Evolutionary conservation across 2,329 filamentous ascomycete species (phyloP), one percentile per base, ranked within the genome.

Genomic region (Colletotrichum theobromicola): DNA sequence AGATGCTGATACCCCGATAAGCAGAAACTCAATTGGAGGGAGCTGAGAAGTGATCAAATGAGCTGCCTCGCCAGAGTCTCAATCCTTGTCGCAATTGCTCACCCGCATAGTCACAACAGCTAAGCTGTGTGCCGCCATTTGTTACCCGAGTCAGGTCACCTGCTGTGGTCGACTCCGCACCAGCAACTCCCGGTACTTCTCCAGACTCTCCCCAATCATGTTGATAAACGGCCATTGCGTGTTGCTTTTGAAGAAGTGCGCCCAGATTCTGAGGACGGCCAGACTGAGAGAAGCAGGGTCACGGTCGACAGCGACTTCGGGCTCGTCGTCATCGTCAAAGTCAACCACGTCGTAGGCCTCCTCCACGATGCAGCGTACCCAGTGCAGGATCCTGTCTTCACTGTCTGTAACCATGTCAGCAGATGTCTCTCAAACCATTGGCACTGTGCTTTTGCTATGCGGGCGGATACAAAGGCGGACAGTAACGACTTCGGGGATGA

Each of bases 221-320:
- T 87, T 87, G 53, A 88, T 87, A 67, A 88, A 87, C 1, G 83
- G 83, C 86, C 86, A 88, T 69, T 87, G 86, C 0, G 86, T 87
- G 26, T 88, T 88, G 7, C 85, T 85, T 42, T 84, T 83, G 77
- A 88, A 88, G 75, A 88, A 87, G 7, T 86, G 83, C 16, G 83
- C 83, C 86, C 86, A 88, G 10, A 88, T 87, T 26, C 82, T 84
- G 21, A 87, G 60, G 0, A 88, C 85, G 0, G 84, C 84, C 0
- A 85, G 76, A 7, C 84, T 81, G 2, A 87, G 80, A 4, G 78
- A 76, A 2, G 79, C 78, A 0, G 84, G 80, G 32, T 81, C 67
- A 62, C 78, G 32, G 46, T 77, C 42, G 73, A 79, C 21, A 75
- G 53, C 18, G 4, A 68, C 34, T 3, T 55, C 46, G 24, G 73